These are phyloP conservation scores for Boletus reticuloceps DNA, from an alignment of 768 basidiomycete genomes.

Conservation along the genomic window DNA sequence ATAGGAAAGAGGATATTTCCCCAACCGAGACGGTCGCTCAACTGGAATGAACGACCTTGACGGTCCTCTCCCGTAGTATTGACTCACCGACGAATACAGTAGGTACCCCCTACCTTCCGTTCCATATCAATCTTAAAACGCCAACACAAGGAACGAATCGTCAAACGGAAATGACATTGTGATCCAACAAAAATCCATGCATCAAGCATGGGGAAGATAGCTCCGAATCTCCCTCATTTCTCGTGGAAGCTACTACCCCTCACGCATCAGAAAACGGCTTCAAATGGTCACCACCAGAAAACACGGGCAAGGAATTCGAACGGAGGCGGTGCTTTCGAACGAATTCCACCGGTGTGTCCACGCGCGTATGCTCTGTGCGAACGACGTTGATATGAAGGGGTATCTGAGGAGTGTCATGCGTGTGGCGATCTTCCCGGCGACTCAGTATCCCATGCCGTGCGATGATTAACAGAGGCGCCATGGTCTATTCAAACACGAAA, in stretches of 20 bases:
- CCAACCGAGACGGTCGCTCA: too few relatives aligned
- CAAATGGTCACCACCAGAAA: neutral
- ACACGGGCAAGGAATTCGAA: neutral
- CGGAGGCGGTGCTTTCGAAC: neutral
- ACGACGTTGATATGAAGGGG: conserved; percentile 14
- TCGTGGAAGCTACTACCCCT: too few relatives aligned
- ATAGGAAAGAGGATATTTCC: too few relatives aligned
- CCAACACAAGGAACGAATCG: too few relatives aligned
- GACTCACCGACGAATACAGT: too few relatives aligned
- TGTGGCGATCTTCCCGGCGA: neutral
- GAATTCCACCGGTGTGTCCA: neutral
- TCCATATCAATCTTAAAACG: too few relatives aligned
- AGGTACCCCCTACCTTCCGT: too few relatives aligned
- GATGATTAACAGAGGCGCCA: conserved; percentile 16
- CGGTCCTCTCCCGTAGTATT: too few relatives aligned
- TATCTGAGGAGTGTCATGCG: neutral
- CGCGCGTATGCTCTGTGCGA: conserved; percentile 7
- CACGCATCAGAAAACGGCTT: conserved; percentile 8
- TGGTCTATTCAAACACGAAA: conserved; percentile 1
- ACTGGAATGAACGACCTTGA: too few relatives aligned
- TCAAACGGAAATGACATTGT: too few relatives aligned
- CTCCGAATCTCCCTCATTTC: neutral
- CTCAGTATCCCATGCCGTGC: conserved; percentile 14
- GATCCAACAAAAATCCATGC: too few relatives aligned
- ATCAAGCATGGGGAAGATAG: too few relatives aligned